Conservation (phyloP, 441 rosid species). For the Bruguiera hainesii region DNA sequence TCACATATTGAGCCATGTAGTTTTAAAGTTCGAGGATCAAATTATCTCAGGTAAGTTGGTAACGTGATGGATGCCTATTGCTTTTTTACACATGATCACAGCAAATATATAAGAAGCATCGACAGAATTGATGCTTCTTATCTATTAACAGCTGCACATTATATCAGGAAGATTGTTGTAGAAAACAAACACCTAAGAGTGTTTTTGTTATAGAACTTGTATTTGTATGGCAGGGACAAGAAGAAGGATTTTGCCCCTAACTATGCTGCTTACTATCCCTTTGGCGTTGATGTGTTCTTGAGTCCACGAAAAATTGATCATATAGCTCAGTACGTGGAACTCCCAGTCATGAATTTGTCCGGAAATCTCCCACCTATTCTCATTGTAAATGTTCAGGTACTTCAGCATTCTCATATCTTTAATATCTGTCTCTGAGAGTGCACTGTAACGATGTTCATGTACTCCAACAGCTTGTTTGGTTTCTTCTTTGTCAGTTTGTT, state of each 20-base stretch:
- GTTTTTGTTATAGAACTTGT: slow-evolving; percentile 2
- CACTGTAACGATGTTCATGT: slow-evolving; percentile 1
- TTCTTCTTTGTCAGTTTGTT: not conserved
- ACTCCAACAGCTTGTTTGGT: not conserved
- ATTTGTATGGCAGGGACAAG: slow-evolving; percentile 59
- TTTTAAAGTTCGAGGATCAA: slow-evolving; percentile 69
- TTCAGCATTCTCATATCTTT: slow-evolving; percentile 4
- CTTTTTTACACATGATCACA: not conserved
- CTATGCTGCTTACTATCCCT: slow-evolving; percentile 80
- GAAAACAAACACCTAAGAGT: not conserved
- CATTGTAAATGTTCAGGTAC: slow-evolving; percentile 91
- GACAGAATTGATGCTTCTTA: not conserved
- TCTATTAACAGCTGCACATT: not conserved
- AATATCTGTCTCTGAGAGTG: not conserved
- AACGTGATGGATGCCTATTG: slow-evolving; percentile 10
- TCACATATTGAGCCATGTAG: slow-evolving; percentile 67
- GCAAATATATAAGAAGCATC: not conserved
- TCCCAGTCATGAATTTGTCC: slow-evolving; percentile 49
- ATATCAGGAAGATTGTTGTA: too few species aligned
- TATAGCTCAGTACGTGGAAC: slow-evolving; percentile 73
- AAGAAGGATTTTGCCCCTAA: slow-evolving; percentile 71
- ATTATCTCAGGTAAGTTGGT: slow-evolving; percentile 57
- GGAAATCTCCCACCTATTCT: slow-evolving; percentile 68
- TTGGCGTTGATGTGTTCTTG: slow-evolving; percentile 85
- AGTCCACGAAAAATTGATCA: slow-evolving; percentile 68